Percentiles rank a stretch among this genome's conserved stretches.
These are phyloP conservation scores for Mycena amicta DNA, from an alignment of 768 basidiomycete species.

Conservation along the genomic window DNA sequence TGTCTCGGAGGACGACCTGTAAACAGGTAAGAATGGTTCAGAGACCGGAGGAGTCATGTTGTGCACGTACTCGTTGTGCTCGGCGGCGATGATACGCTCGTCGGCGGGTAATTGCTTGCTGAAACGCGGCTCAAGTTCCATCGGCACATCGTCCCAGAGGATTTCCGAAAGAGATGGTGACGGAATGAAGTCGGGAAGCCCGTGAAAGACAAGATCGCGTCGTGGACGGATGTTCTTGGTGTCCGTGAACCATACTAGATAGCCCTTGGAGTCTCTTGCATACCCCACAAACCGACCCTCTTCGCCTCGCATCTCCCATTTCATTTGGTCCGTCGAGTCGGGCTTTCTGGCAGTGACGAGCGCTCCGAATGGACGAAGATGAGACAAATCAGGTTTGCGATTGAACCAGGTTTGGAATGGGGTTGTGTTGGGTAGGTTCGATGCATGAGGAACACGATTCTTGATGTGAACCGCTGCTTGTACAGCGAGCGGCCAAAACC, in stretches of 20 bases:
- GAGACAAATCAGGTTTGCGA: not conserved
- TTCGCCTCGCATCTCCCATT: slow-evolving; percentile 4
- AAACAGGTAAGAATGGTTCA: slow-evolving; percentile 1
- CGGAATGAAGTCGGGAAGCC: slow-evolving; percentile 14
- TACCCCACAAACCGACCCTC: too few relatives aligned
- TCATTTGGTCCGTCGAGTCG: not conserved
- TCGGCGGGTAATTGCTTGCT: not conserved
- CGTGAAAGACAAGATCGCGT: slow-evolving; percentile 13
- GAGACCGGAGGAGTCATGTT: not conserved
- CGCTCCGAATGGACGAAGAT: too few relatives aligned
- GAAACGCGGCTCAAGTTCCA: slow-evolving; percentile 5
- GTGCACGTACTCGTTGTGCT: slow-evolving; percentile 6
- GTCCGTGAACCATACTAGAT: slow-evolving; percentile 21
- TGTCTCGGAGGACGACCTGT: slow-evolving; percentile 4
- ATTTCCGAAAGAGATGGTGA: slow-evolving; percentile 16
- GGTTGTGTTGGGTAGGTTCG: not conserved
- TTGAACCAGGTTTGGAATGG: slow-evolving; percentile 16
- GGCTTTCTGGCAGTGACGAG: slow-evolving; percentile 16
- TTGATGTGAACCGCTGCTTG: slow-evolving; percentile 9
- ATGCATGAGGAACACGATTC: too few relatives aligned
- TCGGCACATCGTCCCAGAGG: slow-evolving; percentile 17
- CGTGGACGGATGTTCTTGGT: slow-evolving; percentile 10
- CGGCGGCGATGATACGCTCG: too few relatives aligned
- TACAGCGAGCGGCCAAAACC: slow-evolving; percentile 23
- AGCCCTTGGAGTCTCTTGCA: slow-evolving; percentile 20